phyloP scores from a whole-genome alignment of 1,139 yeast genomes.

The Chernovozyma aurita region DNA sequence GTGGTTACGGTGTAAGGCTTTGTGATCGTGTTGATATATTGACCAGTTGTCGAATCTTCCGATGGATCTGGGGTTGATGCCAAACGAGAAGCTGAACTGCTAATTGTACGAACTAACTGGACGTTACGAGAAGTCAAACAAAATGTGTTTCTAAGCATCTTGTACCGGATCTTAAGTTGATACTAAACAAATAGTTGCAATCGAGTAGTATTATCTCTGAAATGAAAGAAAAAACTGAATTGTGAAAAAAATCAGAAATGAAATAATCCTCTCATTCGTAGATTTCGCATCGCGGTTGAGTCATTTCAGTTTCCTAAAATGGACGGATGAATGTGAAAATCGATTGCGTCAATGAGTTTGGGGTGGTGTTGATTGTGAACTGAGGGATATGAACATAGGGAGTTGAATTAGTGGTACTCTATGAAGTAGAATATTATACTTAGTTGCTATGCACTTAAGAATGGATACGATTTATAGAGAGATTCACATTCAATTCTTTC shows the following conservation, averaged over 20 bases:
- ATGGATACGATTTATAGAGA: too few species aligned
- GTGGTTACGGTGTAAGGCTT: slow-evolving; percentile 73
- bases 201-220: too few species aligned
- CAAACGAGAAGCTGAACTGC: background rate
- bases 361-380: too few species aligned
- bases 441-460: too few species aligned
- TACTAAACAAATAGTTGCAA: too few species aligned
- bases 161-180: background rate
- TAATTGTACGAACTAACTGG: background rate
- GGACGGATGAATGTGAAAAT: background rate
- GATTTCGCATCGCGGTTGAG: slow-evolving; percentile 38
- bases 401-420: too few species aligned
- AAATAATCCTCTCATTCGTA: too few species aligned
- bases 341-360: background rate
- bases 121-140: background rate
- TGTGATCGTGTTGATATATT: slow-evolving; percentile 32
- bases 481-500: too few species aligned
- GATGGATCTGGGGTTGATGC: slow-evolving; percentile 13
- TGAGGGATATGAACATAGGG: too few species aligned
- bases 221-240: too few species aligned
- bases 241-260: too few species aligned
- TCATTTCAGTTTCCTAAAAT: slow-evolving; percentile 22
- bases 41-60: slow-evolving; percentile 21
- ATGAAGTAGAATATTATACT: too few species aligned
- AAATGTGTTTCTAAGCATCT: background rate